Evolutionary conservation across 2,329 filamentous ascomycete species (phyloP).

Genomic region (Ceratocystis cubensis): DNA sequence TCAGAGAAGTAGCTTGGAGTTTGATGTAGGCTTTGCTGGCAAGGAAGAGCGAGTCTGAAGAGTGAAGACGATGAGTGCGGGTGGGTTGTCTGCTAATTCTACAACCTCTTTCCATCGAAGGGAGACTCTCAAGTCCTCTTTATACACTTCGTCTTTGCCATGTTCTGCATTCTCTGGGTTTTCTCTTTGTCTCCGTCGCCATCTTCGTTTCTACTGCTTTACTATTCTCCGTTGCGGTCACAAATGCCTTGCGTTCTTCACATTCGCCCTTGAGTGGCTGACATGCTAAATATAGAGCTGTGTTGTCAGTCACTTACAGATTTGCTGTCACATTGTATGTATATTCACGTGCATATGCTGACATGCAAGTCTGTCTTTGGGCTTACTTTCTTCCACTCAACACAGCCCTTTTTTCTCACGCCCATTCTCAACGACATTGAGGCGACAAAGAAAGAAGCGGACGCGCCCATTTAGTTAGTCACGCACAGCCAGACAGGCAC

Average conservation of each 20-base stretch:
- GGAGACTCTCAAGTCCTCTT: not conserved
- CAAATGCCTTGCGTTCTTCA: not conserved
- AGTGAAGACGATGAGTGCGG: not conserved
- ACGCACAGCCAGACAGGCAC: not conserved
- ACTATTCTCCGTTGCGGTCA: not conserved
- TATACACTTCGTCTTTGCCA: not conserved
- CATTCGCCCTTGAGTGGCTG: not conserved
- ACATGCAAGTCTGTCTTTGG: not conserved
- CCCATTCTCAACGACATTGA: not conserved
- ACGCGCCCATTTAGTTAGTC: not conserved
- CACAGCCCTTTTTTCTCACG: not conserved
- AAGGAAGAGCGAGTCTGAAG: not conserved
- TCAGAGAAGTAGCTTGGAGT: not conserved
- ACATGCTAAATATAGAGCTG: constrained; percentile 1
- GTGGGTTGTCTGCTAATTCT: not conserved
- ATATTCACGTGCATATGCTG: not conserved
- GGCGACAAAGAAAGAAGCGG: not conserved
- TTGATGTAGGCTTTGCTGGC: constrained; percentile 23
- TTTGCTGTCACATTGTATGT: not conserved
- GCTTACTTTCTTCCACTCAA: not conserved
- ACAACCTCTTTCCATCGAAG: not conserved
- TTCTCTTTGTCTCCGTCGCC: not conserved
- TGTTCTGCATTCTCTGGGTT: not conserved
- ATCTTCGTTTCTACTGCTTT: not conserved
- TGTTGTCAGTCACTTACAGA: not conserved